Evolutionary conservation across 148 eudicot genomes (phyloP).

Genomic region (Fagopyrum esculentum): DNA sequence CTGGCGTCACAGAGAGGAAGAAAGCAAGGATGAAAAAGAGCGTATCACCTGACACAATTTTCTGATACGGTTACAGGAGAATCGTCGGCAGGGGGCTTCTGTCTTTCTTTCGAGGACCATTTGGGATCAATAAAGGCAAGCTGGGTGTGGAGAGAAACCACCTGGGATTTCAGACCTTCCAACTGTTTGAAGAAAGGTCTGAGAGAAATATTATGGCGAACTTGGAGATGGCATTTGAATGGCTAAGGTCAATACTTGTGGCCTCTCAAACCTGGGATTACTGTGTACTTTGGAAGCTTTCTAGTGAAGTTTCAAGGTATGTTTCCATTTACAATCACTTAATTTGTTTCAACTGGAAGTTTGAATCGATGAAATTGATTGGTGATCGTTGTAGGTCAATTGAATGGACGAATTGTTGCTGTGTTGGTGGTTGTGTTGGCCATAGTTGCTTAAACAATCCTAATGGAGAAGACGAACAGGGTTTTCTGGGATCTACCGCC

Average conservation of each 20-base stretch:
- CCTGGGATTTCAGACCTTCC: constrained; percentile 7
- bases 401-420: constrained; percentile 67
- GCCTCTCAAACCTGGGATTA: constrained; percentile 60
- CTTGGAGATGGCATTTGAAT: constrained; percentile 39
- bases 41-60: not conserved
- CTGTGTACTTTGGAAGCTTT: constrained; percentile 64
- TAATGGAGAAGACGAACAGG: constrained; percentile 9
- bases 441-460: constrained; percentile 20
- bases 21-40: not conserved
- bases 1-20: not conserved
- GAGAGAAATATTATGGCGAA: constrained; percentile 31
- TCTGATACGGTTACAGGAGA: constrained; percentile 14
- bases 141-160: not conserved
- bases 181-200: constrained; percentile 21
- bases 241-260: constrained; percentile 45
- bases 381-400: constrained; percentile 41
- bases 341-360: too few relatives aligned
- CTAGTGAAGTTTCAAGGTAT: constrained; percentile 76
- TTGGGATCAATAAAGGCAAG: not conserved
- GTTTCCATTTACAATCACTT: not conserved
- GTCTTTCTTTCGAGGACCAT: not conserved
- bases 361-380: too few relatives aligned
- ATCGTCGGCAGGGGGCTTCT: not conserved
- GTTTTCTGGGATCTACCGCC: constrained; percentile 3
- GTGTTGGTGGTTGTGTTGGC: constrained; percentile 39